phyloP scores from a whole-genome alignment of 2,329 filamentous ascomycete genomes.

The Elsinoe perseae region DNA sequence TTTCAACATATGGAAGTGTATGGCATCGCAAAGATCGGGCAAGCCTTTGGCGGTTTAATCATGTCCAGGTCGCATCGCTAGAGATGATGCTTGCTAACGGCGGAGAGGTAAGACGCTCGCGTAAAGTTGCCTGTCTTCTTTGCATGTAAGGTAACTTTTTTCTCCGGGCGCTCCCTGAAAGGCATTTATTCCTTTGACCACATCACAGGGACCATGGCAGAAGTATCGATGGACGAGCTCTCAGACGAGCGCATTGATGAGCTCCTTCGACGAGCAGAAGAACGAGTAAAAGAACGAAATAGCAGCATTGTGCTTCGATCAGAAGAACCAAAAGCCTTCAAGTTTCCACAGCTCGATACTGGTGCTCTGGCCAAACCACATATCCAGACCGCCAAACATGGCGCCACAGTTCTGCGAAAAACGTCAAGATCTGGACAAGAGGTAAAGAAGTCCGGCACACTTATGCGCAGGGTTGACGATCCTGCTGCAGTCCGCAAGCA shows the following conservation, averaged over 20 bases:
- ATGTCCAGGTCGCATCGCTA: too few species aligned
- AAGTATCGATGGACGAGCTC: constrained; percentile 37
- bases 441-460: constrained; percentile 31
- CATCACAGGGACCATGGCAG: neutral
- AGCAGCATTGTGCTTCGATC: constrained; percentile 19
- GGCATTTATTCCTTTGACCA: neutral
- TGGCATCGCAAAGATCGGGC: too few species aligned
- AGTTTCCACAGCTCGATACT: constrained; percentile 45
- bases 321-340: constrained; percentile 28
- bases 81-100: too few species aligned
- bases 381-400: constrained; percentile 44
- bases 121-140: neutral
- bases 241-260: constrained; percentile 57
- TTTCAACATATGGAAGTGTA: too few species aligned
- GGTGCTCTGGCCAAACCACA: constrained; percentile 46
- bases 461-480: constrained; percentile 48
- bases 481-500: constrained; percentile 41
- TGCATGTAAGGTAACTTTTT: neutral
- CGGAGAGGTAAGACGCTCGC: too few species aligned
- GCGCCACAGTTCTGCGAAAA: constrained; percentile 43
- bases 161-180: neutral
- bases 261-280: constrained; percentile 57
- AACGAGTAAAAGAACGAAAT: constrained; percentile 44
- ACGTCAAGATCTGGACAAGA: constrained; percentile 39
- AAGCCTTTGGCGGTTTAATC: too few species aligned